Evolutionary conservation across 176 grass and related monocot species (phyloP), one percentile per base, ranked within the genome.

Genomic region (Oryza glaberrima): DNA sequence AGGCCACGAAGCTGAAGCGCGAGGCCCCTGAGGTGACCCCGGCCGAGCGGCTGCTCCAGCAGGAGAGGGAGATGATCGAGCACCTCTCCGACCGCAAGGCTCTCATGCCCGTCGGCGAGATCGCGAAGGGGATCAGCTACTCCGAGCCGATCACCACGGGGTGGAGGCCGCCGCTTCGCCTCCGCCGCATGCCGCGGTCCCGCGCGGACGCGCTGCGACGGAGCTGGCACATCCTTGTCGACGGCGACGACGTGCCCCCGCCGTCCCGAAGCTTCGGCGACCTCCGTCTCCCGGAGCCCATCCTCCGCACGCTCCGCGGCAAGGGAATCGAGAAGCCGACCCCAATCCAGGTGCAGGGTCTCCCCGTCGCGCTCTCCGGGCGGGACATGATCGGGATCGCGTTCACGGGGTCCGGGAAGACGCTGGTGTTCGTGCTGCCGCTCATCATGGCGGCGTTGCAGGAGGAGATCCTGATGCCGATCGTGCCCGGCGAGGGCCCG

Each of bases 341-440:
- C 5, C 96, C 96, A 1, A 98, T 98, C 84, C 96, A 98, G 89
- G 85, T 92, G 63, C 96, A 98, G 72, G 96, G 96, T 0, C 82
- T 98, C 3, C 96, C 96, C 0, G 89, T 98, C 2, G 77, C 88
- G 76, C 91, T 98, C 16, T 93, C 96, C 0, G 96, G 96, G 4
- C 82, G 93, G 4, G 96, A 98, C 73, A 95, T 98, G 93, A 98
- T 95, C 7, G 93, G 96, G 9, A 89, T 98, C 5, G 96, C 93
- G 0, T 98, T 92, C 86, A 98, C 96, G 0, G 96, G 96, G 4
- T 98, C 96, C 0, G 93, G 96, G 35, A 98, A 98, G 77, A 98
- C 91, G 3, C 65, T 98, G 2, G 93, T 94, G 25, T 98, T 98
- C 48, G 96, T 98, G 38, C 82, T 95, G 30, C 96, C 96, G 0